Evolutionary conservation across 768 basidiomycete species (phyloP).

Genomic region (Boletus sp.): DNA sequence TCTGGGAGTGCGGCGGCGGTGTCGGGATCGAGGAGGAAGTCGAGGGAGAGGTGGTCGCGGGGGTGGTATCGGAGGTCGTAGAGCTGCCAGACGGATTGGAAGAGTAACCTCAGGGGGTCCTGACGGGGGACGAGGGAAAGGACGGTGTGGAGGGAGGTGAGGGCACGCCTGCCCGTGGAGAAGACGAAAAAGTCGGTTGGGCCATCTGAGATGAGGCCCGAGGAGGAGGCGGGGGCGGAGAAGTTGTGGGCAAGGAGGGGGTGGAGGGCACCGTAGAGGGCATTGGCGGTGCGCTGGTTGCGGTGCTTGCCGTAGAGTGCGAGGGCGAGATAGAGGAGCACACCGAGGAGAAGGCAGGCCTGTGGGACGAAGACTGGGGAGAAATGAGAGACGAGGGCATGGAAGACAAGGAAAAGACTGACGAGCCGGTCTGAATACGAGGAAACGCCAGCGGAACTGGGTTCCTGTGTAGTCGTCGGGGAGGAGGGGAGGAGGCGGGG

Average conservation of each 20-base stretch:
- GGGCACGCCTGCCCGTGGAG: conserved; percentile 79
- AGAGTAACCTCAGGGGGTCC: conserved; percentile 66
- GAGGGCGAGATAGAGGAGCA: conserved; percentile 55
- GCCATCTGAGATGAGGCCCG: conserved; percentile 62
- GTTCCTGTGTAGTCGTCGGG: conserved; percentile 66
- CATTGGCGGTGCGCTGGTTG: conserved; percentile 59
- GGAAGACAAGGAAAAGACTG: conserved; percentile 22
- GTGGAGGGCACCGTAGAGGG: conserved; percentile 62
- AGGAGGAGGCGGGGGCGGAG: conserved; percentile 53
- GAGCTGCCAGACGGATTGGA: conserved; percentile 59
- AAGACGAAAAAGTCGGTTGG: conserved; percentile 79
- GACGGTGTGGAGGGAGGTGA: conserved; percentile 76
- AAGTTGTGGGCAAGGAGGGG: conserved; percentile 69
- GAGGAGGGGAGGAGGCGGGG: conserved; percentile 6
- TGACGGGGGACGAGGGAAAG: conserved; percentile 80
- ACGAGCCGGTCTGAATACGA: conserved; percentile 80
- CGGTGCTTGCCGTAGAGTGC: conserved; percentile 56
- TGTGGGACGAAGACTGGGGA: conserved; percentile 63
- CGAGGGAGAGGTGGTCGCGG: conserved; percentile 67
- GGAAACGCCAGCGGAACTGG: conserved; percentile 67
- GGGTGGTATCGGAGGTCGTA: conserved; percentile 74
- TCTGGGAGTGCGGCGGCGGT: conserved; percentile 44
- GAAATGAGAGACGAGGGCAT: not conserved
- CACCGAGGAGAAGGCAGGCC: conserved; percentile 46
- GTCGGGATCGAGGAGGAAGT: conserved; percentile 63